phyloP scores from a whole-genome alignment of 345 rosid species.

The Excoecaria agallocha region DNA sequence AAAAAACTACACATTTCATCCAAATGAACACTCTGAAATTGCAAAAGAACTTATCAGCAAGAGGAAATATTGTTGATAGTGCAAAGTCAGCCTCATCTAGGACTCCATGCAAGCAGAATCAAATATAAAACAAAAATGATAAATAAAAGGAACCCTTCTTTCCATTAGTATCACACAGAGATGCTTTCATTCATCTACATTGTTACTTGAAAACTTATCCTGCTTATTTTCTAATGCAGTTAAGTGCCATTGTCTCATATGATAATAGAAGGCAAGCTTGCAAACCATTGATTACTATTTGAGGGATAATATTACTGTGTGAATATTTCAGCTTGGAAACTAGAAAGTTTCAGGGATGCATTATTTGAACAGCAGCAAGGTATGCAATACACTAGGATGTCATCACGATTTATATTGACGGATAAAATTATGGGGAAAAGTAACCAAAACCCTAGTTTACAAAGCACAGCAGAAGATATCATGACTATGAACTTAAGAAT shows the following conservation, averaged over 20 bases:
- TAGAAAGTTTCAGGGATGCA: not conserved
- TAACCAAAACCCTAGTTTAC: not conserved
- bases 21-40: not conserved
- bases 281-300: not conserved
- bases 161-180: not conserved
- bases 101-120: not conserved
- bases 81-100: not conserved
- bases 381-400: not conserved
- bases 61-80: not conserved
- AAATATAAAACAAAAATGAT: not conserved
- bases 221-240: not conserved
- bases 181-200: not conserved
- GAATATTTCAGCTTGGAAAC: not conserved
- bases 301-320: not conserved
- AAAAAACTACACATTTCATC: conserved; percentile 7
- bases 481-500: not conserved
- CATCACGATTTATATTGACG: not conserved
- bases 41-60: not conserved
- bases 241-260: not conserved
- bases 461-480: not conserved
- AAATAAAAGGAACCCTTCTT: not conserved
- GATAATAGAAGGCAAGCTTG: not conserved
- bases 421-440: not conserved
- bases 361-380: not conserved
- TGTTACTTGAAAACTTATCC: not conserved